Percentiles rank a stretch among this genome's conserved stretches.
phyloP scores from a whole-genome alignment of 768 basidiomycete species.

The Suillus americanus region DNA sequence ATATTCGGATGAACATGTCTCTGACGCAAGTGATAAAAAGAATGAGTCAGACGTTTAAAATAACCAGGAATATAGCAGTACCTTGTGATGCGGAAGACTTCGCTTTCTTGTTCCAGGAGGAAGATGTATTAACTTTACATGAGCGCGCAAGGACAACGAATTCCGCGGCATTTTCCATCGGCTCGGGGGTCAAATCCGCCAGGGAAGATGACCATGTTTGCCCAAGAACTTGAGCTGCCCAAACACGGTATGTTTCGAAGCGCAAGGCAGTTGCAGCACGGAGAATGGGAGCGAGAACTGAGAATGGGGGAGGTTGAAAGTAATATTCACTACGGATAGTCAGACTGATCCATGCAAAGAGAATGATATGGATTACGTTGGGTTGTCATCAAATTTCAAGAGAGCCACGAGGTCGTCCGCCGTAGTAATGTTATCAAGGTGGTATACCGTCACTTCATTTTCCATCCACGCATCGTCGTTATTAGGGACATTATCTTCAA shows the following conservation, averaged over 20 bases:
- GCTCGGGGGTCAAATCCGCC: slow-evolving; percentile 8
- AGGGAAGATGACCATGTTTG: slow-evolving; percentile 30
- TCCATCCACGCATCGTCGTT: neutral
- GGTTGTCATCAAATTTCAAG: slow-evolving; percentile 5
- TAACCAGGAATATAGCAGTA: too few species aligned
- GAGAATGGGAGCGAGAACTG: slow-evolving; percentile 30
- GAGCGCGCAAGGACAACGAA: slow-evolving; percentile 31
- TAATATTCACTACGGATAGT: slow-evolving; percentile 24
- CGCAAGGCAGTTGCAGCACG: slow-evolving; percentile 34
- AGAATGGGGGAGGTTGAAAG: slow-evolving; percentile 28
- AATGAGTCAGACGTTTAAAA: too few species aligned
- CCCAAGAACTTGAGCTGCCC: slow-evolving; percentile 28
- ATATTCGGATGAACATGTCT: too few species aligned
- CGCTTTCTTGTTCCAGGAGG: too few species aligned
- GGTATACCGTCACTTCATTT: slow-evolving; percentile 3
- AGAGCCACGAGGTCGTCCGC: neutral
- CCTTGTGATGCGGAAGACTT: too few species aligned
- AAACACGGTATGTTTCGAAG: slow-evolving; percentile 30
- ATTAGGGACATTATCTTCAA: neutral
- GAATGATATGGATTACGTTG: neutral
- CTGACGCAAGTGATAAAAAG: too few species aligned
- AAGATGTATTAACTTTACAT: slow-evolving; percentile 4
- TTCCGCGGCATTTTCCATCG: slow-evolving; percentile 24
- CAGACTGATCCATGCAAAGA: neutral
- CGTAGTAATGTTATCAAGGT: neutral